These are phyloP conservation scores for Boletus rubropictus DNA, from an alignment of 768 basidiomycete genomes.

Conservation along the genomic window DNA sequence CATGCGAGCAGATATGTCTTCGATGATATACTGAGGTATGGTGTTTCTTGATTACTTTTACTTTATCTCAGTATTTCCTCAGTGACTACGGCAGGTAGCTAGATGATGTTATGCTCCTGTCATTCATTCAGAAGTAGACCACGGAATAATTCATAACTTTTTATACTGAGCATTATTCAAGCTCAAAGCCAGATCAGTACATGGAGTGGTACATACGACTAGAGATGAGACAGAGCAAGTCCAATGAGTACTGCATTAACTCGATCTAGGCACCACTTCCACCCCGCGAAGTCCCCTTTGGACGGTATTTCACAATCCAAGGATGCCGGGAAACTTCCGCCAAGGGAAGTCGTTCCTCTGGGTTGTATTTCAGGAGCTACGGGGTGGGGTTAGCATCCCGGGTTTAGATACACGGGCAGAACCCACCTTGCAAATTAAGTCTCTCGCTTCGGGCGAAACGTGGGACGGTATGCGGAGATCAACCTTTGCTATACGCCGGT, in stretches of 20 bases:
- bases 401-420: neutral
- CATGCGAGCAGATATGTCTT: slow-evolving; percentile 76
- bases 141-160: slow-evolving; percentile 14
- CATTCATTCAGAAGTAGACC: slow-evolving; percentile 18
- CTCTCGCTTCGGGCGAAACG: slow-evolving; percentile 40
- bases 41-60: neutral
- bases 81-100: slow-evolving; percentile 10
- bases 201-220: slow-evolving; percentile 9
- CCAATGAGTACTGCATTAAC: neutral
- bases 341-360: slow-evolving; percentile 70
- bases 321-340: slow-evolving; percentile 74
- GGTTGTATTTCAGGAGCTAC: slow-evolving; percentile 81
- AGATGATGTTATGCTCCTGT: slow-evolving; percentile 17
- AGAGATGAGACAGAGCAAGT: slow-evolving; percentile 9
- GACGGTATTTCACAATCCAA: slow-evolving; percentile 74
- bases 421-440: slow-evolving; percentile 40
- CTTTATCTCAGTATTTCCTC: neutral
- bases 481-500: slow-evolving; percentile 83
- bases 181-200: slow-evolving; percentile 9
- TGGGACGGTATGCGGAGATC: slow-evolving; percentile 53
- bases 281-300: slow-evolving; percentile 38
- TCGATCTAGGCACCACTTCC: slow-evolving; percentile 18
- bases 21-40: slow-evolving; percentile 55
- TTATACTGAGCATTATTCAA: neutral
- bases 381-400: slow-evolving; percentile 9